A percentile compares a stretch with the other conserved stretches of the same genome.
phyloP scores from a whole-genome alignment of 257 asterid species.

The Capsicum chinense region DNA sequence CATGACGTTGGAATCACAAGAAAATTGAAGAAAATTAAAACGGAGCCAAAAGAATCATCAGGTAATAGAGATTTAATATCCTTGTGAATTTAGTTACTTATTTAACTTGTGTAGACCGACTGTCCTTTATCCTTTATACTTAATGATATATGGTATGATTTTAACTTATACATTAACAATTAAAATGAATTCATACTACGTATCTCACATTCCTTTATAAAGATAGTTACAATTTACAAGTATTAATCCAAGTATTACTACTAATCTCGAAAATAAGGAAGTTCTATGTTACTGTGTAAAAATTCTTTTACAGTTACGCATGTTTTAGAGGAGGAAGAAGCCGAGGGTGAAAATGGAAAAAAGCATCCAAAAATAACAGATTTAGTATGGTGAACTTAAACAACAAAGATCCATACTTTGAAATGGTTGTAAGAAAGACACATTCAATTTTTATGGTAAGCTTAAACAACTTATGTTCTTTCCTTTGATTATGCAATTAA shows the following conservation, averaged over 20 bases:
- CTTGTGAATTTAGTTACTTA: background rate
- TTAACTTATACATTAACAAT: background rate
- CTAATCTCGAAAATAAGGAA: background rate
- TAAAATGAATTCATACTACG: background rate
- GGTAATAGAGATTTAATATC: background rate
- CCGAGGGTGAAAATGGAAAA: background rate
- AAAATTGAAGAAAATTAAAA: background rate
- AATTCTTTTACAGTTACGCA: background rate
- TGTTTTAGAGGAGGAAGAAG: background rate
- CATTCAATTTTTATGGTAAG: slow-evolving; percentile 2
- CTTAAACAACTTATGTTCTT: background rate
- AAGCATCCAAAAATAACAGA: background rate
- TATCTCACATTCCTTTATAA: background rate
- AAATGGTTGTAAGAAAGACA: slow-evolving; percentile 8
- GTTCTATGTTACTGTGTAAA: background rate
- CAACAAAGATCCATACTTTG: background rate
- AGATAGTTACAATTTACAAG: background rate
- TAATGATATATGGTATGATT: no score
- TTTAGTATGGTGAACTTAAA: slow-evolving; percentile 15
- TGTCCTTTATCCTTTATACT: no score
- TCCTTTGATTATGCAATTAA: no score
- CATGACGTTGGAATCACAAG: background rate
- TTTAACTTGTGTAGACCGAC: background rate
- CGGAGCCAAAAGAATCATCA: background rate
- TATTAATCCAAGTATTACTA: background rate